Percentiles rank a stretch among this genome's conserved stretches.
phyloP scores from a whole-genome alignment of 2,329 filamentous ascomycete species.

The Emmonsiellopsis sp. region DNA sequence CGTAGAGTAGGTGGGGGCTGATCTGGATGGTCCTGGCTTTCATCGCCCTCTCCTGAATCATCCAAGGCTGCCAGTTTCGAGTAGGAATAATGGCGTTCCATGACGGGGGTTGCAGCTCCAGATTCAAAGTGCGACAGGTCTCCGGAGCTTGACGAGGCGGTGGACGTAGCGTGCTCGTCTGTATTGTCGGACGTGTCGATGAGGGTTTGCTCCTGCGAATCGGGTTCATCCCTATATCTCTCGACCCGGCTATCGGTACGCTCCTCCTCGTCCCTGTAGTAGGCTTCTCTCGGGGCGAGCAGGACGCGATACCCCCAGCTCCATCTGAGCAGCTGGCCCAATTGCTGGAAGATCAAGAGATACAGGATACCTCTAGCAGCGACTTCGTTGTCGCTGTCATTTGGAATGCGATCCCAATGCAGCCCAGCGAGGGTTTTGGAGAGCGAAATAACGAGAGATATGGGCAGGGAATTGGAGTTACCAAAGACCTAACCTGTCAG shows the following conservation, averaged over 20 bases:
- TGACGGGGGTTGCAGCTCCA: conserved; percentile 33
- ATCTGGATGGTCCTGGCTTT: conserved; percentile 4
- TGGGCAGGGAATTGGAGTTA: conserved; percentile 95
- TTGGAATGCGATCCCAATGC: conserved; percentile 84
- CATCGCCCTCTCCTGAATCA: conserved; percentile 10
- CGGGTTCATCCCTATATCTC: conserved; percentile 32
- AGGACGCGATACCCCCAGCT: conserved; percentile 96
- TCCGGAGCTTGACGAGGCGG: conserved; percentile 4
- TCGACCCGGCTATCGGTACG: conserved; percentile 27
- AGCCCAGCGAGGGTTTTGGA: conserved; percentile 86
- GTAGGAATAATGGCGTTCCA: conserved; percentile 24
- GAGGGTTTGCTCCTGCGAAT: conserved; percentile 23
- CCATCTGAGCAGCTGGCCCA: conserved; percentile 92
- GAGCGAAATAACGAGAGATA: conserved; percentile 88
- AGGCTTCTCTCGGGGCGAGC: conserved; percentile 67
- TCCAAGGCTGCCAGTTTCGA: conserved; percentile 21
- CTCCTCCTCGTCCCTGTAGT: conserved; percentile 34
- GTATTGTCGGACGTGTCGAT: conserved; percentile 2
- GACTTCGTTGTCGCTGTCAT: conserved; percentile 92
- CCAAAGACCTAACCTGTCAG: conserved; percentile 61
- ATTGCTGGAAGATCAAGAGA: conserved; percentile 91
- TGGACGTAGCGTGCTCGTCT: conserved; percentile 10
- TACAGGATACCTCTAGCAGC: conserved; percentile 90
- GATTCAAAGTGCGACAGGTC: conserved; percentile 23
- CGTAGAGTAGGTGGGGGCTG: background rate